Conservation (phyloP, 768 basidiomycete genomes). For the Russula virescens region DNA sequence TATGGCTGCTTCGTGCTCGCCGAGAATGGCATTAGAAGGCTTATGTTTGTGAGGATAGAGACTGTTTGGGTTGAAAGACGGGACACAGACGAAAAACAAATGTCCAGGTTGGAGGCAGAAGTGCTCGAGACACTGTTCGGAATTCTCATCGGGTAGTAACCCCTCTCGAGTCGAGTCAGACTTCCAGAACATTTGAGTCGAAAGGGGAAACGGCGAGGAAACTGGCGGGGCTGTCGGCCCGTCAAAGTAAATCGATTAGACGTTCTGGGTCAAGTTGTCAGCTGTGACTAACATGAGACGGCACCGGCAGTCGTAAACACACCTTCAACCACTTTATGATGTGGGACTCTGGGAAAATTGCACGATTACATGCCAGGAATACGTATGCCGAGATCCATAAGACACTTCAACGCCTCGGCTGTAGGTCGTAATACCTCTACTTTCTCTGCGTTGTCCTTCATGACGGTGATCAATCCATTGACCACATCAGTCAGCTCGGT, state of each 20-base stretch:
- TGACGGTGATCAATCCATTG: slow-evolving; percentile 44
- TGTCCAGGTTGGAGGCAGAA: neutral
- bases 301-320: neutral
- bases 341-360: neutral
- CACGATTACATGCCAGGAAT: slow-evolving; percentile 6
- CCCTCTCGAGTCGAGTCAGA: too few relatives aligned
- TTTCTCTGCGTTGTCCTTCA: slow-evolving; percentile 39
- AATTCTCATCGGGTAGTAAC: neutral
- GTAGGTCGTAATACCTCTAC: slow-evolving; percentile 44
- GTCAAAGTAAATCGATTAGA: neutral
- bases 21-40: neutral
- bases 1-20: neutral
- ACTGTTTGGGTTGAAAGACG: neutral
- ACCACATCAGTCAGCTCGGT: slow-evolving; percentile 50
- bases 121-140: neutral
- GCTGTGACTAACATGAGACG: neutral
- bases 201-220: neutral
- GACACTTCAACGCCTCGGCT: slow-evolving; percentile 44
- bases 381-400: slow-evolving; percentile 30
- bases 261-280: neutral
- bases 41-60: neutral
- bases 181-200: too few relatives aligned
- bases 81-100: neutral
- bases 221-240: neutral
- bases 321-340: neutral